Evolutionary conservation across 2,329 filamentous ascomycete species (phyloP).

Genomic region (Sporothrix euskadiensis): DNA sequence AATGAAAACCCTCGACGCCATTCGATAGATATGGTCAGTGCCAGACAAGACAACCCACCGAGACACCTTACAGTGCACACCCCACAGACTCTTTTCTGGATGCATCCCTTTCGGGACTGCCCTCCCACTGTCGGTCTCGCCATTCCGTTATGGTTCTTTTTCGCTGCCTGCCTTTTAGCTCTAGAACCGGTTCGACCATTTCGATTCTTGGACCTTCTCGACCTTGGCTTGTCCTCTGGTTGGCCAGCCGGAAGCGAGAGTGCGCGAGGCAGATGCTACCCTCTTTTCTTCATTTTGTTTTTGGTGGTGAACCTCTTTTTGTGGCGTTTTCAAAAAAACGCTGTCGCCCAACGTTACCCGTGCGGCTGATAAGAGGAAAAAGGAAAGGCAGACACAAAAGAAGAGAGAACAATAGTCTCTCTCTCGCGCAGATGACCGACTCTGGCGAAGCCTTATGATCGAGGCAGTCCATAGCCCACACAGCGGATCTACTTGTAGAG

Average conservation of each 20-base stretch:
- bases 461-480: neutral
- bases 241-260: slow-evolving; percentile 21
- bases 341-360: neutral
- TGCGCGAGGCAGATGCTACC: slow-evolving; percentile 15
- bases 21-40: neutral
- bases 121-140: neutral
- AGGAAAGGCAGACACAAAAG: neutral
- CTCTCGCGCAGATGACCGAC: neutral
- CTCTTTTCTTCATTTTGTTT: neutral
- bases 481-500: neutral
- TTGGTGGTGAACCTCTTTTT: neutral
- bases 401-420: neutral
- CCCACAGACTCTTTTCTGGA: neutral
- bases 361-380: slow-evolving; percentile 14
- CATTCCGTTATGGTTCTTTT: neutral
- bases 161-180: neutral
- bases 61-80: neutral
- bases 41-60: neutral
- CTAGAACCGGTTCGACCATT: slow-evolving; percentile 13
- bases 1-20: neutral
- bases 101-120: neutral
- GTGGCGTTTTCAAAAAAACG: neutral
- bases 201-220: neutral
- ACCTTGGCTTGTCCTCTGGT: neutral
- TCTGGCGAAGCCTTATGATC: neutral